These are phyloP conservation scores for Dendrocalamus latiflorus DNA, from an alignment of 202 grass and related monocot species.

Conservation along the genomic window DNA sequence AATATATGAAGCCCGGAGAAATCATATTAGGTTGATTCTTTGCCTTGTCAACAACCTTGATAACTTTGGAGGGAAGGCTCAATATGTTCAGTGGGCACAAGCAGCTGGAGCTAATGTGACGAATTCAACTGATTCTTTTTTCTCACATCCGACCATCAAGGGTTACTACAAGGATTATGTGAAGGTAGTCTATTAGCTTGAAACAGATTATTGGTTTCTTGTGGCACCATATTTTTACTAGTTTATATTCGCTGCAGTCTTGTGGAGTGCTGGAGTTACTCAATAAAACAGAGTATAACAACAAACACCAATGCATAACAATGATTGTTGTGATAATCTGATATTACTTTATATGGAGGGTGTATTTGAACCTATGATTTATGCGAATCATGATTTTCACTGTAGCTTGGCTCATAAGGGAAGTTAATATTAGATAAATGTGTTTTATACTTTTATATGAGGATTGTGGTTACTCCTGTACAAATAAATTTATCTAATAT, in stretches of 20 bases:
- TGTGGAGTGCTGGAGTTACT: not conserved
- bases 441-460: not conserved
- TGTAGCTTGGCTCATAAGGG: not conserved
- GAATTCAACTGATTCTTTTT: conserved; percentile 69
- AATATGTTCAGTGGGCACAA: conserved; percentile 88
- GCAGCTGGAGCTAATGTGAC: conserved; percentile 55
- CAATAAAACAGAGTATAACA: not conserved
- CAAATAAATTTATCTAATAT: not conserved
- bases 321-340: not conserved
- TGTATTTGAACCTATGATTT: not conserved
- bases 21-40: conserved; percentile 68
- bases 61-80: conserved; percentile 84
- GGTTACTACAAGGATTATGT: conserved; percentile 74
- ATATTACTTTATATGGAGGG: not conserved
- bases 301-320: not conserved
- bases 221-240: not conserved
- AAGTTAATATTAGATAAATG: not conserved
- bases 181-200: conserved; percentile 40
- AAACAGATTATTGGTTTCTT: not conserved
- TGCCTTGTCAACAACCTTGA: conserved; percentile 91
- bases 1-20: conserved; percentile 73
- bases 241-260: conserved; percentile 9
- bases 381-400: not conserved
- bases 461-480: not conserved
- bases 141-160: conserved; percentile 67